phyloP scores from a whole-genome alignment of 345 rosid genomes.

The Eucalyptus globulus region DNA sequence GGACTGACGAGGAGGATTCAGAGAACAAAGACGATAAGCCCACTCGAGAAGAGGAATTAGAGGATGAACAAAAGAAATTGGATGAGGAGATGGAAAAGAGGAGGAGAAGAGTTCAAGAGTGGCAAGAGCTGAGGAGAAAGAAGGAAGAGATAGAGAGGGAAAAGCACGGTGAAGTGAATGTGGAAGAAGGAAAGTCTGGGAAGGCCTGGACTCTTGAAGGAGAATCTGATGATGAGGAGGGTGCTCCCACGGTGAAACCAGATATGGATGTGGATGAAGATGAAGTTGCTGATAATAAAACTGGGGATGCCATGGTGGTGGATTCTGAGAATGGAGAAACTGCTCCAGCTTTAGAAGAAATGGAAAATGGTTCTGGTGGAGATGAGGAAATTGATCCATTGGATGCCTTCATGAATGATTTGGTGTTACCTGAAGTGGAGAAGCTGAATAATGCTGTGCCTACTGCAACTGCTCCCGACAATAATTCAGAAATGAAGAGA shows the following conservation, averaged over 20 bases:
- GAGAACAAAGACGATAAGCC: constrained; percentile 37
- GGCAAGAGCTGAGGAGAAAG: constrained; percentile 91
- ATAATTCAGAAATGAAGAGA: constrained; percentile 5
- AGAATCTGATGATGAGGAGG: constrained; percentile 94
- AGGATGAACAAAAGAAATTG: constrained; percentile 68
- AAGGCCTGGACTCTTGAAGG: constrained; percentile 91
- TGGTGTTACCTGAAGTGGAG: constrained; percentile 91
- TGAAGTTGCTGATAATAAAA: constrained; percentile 16
- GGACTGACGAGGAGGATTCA: constrained; percentile 30
- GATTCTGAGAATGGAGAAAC: constrained; percentile 23
- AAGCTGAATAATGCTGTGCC: constrained; percentile 36
- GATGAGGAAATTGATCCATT: constrained; percentile 92
- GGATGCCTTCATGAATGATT: constrained; percentile 92
- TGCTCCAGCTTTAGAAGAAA: constrained; percentile 18
- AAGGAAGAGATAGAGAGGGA: constrained; percentile 71
- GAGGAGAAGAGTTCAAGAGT: constrained; percentile 93
- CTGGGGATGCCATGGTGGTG: constrained; percentile 37
- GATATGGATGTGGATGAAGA: constrained; percentile 54
- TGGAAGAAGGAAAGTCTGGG: constrained; percentile 44
- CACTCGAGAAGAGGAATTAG: constrained; percentile 72
- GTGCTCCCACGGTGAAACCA: constrained; percentile 14
- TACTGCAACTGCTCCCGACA: constrained; percentile 12
- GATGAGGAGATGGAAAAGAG: constrained; percentile 87
- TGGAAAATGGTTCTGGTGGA: constrained; percentile 15
- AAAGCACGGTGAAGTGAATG: constrained; percentile 43